Evolutionary conservation across 1,284 basidiomycete species (phyloP).

Genomic region (Cryptococcus sp.): DNA sequence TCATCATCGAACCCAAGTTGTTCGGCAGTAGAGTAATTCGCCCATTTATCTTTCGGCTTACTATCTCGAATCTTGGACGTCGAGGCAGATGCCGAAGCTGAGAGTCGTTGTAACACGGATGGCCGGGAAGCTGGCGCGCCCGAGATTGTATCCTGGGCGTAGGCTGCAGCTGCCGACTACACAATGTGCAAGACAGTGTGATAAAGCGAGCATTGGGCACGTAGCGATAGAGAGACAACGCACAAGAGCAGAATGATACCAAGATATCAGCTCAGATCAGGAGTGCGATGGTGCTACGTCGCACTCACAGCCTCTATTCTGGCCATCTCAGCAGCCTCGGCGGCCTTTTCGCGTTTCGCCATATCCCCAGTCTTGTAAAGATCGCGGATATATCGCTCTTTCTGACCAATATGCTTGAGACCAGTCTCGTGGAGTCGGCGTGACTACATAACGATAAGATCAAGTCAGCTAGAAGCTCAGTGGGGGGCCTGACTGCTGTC

Average conservation of each 20-base stretch:
- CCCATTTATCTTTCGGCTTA: slow-evolving; percentile 68
- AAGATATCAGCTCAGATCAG: background rate
- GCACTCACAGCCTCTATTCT: slow-evolving; percentile 73
- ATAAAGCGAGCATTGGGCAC: too few relatives aligned
- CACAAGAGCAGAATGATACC: background rate
- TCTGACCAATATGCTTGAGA: slow-evolving; percentile 88
- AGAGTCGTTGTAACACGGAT: slow-evolving; percentile 17
- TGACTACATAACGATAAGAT: slow-evolving; percentile 57
- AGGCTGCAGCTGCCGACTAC: slow-evolving; percentile 41
- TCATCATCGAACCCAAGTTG: slow-evolving; percentile 76
- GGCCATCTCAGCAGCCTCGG: slow-evolving; percentile 82
- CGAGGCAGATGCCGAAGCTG: slow-evolving; percentile 26
- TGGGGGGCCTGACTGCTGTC: background rate
- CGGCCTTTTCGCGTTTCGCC: slow-evolving; percentile 78
- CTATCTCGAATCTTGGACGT: slow-evolving; percentile 3
- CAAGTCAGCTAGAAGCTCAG: background rate
- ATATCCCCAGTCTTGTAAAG: slow-evolving; percentile 93
- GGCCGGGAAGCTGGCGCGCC: slow-evolving; percentile 11
- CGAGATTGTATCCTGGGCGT: slow-evolving; percentile 34
- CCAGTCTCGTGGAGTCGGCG: slow-evolving; percentile 91
- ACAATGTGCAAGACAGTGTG: background rate
- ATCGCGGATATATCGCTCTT: slow-evolving; percentile 84
- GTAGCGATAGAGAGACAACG: background rate
- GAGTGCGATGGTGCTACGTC: background rate
- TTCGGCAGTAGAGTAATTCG: slow-evolving; percentile 83